These are phyloP conservation scores for Tilletia walkeri DNA, from an alignment of 1,284 basidiomycete genomes.

Conservation along the genomic window DNA sequence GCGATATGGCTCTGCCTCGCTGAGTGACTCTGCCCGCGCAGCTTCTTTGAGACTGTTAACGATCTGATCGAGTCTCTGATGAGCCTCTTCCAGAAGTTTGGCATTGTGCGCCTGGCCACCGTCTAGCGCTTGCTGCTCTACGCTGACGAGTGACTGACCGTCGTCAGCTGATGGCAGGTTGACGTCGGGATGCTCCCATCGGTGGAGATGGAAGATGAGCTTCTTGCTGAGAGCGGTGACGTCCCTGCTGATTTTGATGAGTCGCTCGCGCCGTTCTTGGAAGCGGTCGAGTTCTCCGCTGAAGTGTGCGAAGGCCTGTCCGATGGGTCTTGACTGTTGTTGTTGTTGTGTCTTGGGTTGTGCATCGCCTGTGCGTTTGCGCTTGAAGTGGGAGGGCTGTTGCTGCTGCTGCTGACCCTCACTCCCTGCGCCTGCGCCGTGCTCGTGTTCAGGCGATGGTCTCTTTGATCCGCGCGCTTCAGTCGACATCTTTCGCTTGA, in stretches of 20 bases:
- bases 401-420: constrained; percentile 43
- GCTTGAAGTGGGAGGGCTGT: constrained; percentile 51
- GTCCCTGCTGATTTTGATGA: constrained; percentile 77
- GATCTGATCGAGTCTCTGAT: constrained; percentile 71
- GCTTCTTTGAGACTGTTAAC: constrained; percentile 67
- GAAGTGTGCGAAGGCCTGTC: constrained; percentile 32
- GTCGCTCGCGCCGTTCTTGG: constrained; percentile 64
- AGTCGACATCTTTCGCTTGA: not conserved
- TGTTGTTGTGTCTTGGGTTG: not conserved
- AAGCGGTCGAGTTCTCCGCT: constrained; percentile 48
- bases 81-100: constrained; percentile 64
- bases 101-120: constrained; percentile 8
- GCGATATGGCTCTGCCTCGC: not conserved
- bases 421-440: not conserved
- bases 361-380: constrained; percentile 4
- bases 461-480: not conserved
- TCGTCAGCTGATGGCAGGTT: not conserved
- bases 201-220: constrained; percentile 87
- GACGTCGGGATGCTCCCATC: constrained; percentile 56
- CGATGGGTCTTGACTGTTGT: constrained; percentile 22
- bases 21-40: constrained; percentile 51
- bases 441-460: not conserved
- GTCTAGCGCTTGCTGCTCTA: not conserved
- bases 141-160: not conserved
- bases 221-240: constrained; percentile 91